Percentiles rank a stretch among this genome's conserved stretches.
Evolutionary conservation across 169 alveolate genomes (phyloP).

Genomic region (Plasmodium vivax): DNA sequence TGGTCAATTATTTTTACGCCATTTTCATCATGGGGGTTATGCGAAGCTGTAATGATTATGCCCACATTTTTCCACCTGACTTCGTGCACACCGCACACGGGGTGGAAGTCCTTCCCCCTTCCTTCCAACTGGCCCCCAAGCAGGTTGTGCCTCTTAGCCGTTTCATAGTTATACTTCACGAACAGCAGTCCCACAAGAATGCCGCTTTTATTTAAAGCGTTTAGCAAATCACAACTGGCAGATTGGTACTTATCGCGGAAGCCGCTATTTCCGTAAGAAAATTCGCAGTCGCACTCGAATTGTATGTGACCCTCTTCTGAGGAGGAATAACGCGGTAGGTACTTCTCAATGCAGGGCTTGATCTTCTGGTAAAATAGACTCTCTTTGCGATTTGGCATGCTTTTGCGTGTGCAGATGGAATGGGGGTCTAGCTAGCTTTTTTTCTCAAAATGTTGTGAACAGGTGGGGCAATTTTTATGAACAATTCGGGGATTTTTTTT

Average conservation of each 20-base stretch:
- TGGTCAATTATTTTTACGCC: constrained; percentile 80
- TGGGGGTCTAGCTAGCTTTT: background rate
- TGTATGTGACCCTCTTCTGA: constrained; percentile 6
- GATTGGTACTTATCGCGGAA: constrained; percentile 50
- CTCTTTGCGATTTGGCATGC: constrained; percentile 25
- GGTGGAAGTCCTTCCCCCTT: background rate
- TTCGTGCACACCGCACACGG: background rate
- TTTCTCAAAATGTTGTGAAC: background rate
- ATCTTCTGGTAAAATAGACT: constrained; percentile 35
- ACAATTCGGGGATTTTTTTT: background rate
- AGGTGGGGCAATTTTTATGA: no score
- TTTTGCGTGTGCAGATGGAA: background rate
- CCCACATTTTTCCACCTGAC: constrained; percentile 71
- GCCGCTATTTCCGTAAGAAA: constrained; percentile 61
- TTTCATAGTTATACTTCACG: constrained; percentile 50
- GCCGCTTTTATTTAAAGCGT: constrained; percentile 66
- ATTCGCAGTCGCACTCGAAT: constrained; percentile 19
- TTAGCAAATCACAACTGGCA: constrained; percentile 22
- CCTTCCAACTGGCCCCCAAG: background rate
- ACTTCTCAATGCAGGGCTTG: constrained; percentile 46
- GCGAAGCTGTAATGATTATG: constrained; percentile 82
- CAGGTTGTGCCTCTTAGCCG: background rate
- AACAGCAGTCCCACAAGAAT: constrained; percentile 54
- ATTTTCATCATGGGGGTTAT: constrained; percentile 79
- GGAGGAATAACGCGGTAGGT: constrained; percentile 8